Conservation (phyloP, 805 yeast genomes). For the Lipomyces spencermartinsiae region DNA sequence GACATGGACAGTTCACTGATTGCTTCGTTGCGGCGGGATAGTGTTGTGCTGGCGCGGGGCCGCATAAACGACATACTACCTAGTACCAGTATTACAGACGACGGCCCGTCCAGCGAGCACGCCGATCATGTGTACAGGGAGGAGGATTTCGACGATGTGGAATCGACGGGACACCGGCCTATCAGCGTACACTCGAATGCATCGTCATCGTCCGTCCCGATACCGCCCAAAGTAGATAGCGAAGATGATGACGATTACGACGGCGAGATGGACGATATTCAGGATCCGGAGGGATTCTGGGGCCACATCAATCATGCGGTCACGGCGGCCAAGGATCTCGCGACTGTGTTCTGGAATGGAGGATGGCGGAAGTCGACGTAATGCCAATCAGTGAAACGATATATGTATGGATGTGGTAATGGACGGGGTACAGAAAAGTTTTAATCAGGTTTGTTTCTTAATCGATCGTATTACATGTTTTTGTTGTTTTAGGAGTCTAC, state of each 20-base stretch:
- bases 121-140: conserved; percentile 1
- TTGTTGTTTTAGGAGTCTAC: conserved; percentile 2
- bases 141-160: background rate
- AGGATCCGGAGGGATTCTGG: conserved; percentile 22
- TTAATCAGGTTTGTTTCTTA: background rate
- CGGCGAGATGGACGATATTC: conserved; percentile 6
- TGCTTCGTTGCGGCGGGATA: conserved; percentile 31
- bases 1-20: conserved; percentile 32
- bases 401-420: background rate
- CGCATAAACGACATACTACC: conserved; percentile 28
- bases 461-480: background rate
- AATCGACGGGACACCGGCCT: background rate
- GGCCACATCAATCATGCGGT: conserved; percentile 21
- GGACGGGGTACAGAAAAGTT: background rate
- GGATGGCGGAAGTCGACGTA: conserved; percentile 18
- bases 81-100: conserved; percentile 12
- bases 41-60: conserved; percentile 36
- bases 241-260: conserved; percentile 8
- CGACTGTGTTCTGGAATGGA: conserved; percentile 26
- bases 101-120: conserved; percentile 1
- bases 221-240: background rate
- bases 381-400: background rate
- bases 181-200: background rate
- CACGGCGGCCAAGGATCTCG: conserved; percentile 29
- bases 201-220: conserved; percentile 8